phyloP scores from a whole-genome alignment of 106 monocot species.

The Dioscorea alata region DNA sequence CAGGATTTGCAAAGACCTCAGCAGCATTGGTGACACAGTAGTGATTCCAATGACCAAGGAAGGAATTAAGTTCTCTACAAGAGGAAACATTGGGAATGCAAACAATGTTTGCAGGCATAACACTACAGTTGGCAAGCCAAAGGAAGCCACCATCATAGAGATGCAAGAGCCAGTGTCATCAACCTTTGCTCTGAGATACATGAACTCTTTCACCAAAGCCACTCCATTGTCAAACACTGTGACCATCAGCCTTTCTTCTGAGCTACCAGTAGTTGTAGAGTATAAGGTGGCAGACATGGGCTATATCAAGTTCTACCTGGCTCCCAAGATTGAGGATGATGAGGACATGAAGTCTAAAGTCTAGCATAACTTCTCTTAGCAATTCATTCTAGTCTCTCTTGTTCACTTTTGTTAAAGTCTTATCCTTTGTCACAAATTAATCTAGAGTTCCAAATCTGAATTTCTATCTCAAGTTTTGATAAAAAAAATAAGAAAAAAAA shows the following conservation, averaged over 20 bases:
- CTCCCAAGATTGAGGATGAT: conserved; percentile 68
- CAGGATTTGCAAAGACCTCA: conserved; percentile 81
- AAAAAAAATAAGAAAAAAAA: no score
- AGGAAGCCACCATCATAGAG: conserved; percentile 63
- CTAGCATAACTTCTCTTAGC: no score
- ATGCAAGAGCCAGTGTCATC: conserved; percentile 66
- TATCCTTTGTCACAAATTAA: no score
- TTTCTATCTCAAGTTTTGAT: no score
- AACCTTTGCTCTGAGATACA: conserved; percentile 59
- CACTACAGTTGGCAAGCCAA: conserved; percentile 80
- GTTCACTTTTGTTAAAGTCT: no score
- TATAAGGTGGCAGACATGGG: conserved; percentile 85
- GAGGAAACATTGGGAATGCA: conserved; percentile 88
- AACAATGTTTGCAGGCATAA: conserved; percentile 95
- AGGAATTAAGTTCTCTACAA: conserved; percentile 90
- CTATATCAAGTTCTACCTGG: conserved; percentile 52
- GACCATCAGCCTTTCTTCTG: conserved; percentile 59
- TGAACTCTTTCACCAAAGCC: conserved; percentile 70
- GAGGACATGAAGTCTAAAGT: conserved; percentile 23
- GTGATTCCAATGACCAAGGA: conserved; percentile 95
- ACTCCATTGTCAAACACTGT: conserved; percentile 44
- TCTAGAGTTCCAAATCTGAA: no score
- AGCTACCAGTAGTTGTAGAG: conserved; percentile 65
- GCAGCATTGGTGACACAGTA: conserved; percentile 88
- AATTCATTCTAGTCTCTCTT: no score